Evolutionary conservation across 1,284 basidiomycete species (phyloP).

Genomic region (Microbotryomycetes sp.): DNA sequence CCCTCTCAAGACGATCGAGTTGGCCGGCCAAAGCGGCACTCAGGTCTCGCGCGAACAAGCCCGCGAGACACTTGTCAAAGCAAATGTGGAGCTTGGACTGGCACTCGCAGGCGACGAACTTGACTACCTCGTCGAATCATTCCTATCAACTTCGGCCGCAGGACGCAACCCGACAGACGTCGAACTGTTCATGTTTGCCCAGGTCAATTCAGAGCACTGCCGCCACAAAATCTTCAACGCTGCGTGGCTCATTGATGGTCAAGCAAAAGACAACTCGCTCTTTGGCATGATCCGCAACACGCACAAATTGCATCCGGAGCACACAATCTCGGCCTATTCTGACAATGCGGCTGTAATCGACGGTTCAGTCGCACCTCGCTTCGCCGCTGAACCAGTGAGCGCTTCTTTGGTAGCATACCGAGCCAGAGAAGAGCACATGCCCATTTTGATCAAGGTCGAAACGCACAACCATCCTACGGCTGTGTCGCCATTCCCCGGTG

Average conservation of each 20-base stretch:
- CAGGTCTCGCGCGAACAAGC: constrained; percentile 35
- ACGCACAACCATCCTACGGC: constrained; percentile 99
- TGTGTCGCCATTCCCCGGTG: constrained; percentile 94
- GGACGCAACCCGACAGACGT: constrained; percentile 86
- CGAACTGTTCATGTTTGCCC: constrained; percentile 99
- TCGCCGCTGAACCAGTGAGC: constrained; percentile 49
- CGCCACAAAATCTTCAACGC: constrained; percentile 99
- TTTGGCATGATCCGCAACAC: constrained; percentile 99
- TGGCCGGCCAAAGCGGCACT: constrained; percentile 48
- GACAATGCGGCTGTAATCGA: constrained; percentile 96
- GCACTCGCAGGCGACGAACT: constrained; percentile 88
- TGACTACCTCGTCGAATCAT: constrained; percentile 84
- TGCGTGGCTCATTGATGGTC: constrained; percentile 59
- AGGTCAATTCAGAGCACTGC: constrained; percentile 99
- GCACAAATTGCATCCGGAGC: constrained; percentile 63
- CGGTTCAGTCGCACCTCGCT: constrained; percentile 71
- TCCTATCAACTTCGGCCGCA: constrained; percentile 57
- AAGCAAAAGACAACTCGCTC: constrained; percentile 56
- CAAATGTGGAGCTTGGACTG: constrained; percentile 80
- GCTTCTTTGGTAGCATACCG: constrained; percentile 46
- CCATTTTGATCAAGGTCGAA: constrained; percentile 94
- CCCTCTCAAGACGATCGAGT: constrained; percentile 61
- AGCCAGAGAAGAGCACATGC: constrained; percentile 63
- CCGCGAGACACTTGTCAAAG: constrained; percentile 54
- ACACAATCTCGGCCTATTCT: constrained; percentile 93